Evolutionary conservation across 2,329 filamentous ascomycete species (phyloP).

Genomic region (Tolypocladium endophyticum): DNA sequence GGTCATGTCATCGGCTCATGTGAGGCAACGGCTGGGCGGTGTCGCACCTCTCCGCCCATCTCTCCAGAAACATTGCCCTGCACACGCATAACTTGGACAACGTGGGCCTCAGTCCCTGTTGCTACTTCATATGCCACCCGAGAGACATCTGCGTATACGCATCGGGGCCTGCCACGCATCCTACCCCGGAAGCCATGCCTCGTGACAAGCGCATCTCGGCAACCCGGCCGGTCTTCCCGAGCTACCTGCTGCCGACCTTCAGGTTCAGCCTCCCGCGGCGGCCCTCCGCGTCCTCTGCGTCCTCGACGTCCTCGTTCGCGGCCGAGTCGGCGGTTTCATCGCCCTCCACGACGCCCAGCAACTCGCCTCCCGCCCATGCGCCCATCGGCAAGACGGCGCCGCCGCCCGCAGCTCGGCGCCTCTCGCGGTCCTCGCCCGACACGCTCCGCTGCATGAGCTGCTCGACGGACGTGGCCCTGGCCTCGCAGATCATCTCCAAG

Average conservation of each 20-base stretch:
- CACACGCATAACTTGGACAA: not conserved
- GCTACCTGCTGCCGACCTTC: conserved; percentile 41
- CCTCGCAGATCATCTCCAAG: conserved; percentile 52
- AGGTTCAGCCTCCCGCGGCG: conserved; percentile 35
- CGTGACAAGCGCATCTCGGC: conserved; percentile 25
- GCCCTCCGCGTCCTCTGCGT: conserved; percentile 21
- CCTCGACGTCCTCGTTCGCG: conserved; percentile 18
- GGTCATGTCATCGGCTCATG: not conserved
- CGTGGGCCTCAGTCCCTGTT: not conserved
- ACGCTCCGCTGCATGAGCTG: conserved; percentile 50
- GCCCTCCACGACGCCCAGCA: conserved; percentile 16
- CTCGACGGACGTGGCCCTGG: conserved; percentile 49
- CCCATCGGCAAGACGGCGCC: conserved; percentile 4
- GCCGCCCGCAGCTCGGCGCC: conserved; percentile 8
- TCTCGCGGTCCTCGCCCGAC: conserved; percentile 37
- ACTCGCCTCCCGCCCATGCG: conserved; percentile 11
- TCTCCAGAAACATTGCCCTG: not conserved
- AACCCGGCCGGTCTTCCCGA: conserved; percentile 35
- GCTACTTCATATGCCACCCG: not conserved
- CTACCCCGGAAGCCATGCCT: not conserved
- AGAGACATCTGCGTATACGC: not conserved
- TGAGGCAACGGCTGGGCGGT: not conserved
- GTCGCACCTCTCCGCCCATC: not conserved
- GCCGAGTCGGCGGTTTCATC: conserved; percentile 15
- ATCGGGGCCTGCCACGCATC: not conserved